Conservation (phyloP, 2,329 filamentous ascomycete species). For the Neopestalotiopsis rosae region DNA sequence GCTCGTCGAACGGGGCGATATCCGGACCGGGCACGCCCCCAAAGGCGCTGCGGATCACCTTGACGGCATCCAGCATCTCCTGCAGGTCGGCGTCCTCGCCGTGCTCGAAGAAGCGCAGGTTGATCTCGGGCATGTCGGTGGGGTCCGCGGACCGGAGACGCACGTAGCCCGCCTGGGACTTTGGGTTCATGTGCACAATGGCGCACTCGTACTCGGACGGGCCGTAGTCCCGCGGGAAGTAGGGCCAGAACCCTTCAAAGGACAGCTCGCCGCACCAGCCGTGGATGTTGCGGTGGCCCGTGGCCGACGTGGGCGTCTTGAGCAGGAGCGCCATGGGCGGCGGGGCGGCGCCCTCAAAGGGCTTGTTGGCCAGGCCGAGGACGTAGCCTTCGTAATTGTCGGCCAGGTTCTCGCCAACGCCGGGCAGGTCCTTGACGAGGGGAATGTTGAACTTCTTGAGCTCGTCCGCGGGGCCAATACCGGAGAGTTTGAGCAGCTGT, state of each 20-base stretch:
- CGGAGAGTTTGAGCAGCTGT: constrained; percentile 56
- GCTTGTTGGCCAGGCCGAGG: constrained; percentile 30
- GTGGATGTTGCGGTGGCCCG: constrained; percentile 35
- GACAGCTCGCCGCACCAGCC: constrained; percentile 35
- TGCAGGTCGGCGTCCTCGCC: constrained; percentile 43
- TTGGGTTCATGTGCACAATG: constrained; percentile 47
- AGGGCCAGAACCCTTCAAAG: constrained; percentile 38
- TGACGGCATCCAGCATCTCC: constrained; percentile 31
- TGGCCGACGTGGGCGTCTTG: constrained; percentile 32
- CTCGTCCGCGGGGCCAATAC: constrained; percentile 49
- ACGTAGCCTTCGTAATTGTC: constrained; percentile 47
- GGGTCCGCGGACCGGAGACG: constrained; percentile 66
- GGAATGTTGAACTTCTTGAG: constrained; percentile 50
- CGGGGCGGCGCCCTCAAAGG: constrained; percentile 29
- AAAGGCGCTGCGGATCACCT: constrained; percentile 52
- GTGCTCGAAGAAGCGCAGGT: constrained; percentile 65
- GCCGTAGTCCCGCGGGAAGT: constrained; percentile 37
- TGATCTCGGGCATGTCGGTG: constrained; percentile 66
- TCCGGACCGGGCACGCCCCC: constrained; percentile 34
- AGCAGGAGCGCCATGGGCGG: constrained; percentile 38
- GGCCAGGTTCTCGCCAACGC: constrained; percentile 56
- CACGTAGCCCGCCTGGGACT: constrained; percentile 67
- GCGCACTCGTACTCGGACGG: constrained; percentile 40
- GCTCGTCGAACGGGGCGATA: constrained; percentile 39
- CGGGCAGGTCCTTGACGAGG: constrained; percentile 49